Evolutionary conservation across 2,329 filamentous ascomycete genomes (phyloP), one percentile per base, ranked within the genome.

Genomic region (Penicillium nordicum): DNA sequence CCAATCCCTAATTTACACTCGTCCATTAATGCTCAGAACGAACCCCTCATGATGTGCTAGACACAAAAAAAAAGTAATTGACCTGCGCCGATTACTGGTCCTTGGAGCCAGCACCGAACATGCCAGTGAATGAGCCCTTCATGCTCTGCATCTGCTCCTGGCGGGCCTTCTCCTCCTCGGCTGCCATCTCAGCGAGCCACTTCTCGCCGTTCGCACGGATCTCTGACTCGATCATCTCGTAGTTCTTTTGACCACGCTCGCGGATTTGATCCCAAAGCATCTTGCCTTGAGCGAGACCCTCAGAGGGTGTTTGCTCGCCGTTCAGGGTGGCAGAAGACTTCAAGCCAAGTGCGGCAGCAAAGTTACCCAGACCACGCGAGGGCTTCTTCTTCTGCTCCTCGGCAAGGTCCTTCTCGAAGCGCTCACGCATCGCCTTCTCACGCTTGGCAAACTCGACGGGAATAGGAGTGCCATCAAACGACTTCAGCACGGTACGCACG

Each of bases 261-360:
- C 94, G 87, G 49, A 94, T 92, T 74, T 96, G 87, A 71, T 99
- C 94, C 76, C 92, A 92, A 63, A 97, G 80, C 90, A 97, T 97
- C 84, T 97, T 99, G 67, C 93, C 94, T 75, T 96, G 87, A 2
- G 89, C 87, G 59, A 94, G 84, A 12, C 89, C 91, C 71, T 96
- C 90, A 2, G 83, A 82, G 1, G 89, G 82, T 64, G 82, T 86
- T 61, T 84, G 81, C 70, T 92, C 88, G 48, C 90, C 87, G 47
- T 89, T 86, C 63, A 65, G 68, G 48, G 67, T 84, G 65, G 82
- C 83, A 66, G 78, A 80, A 1, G 86, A 82, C 73, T 93, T 94
- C 62, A 97, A 81, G 23, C 93, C 93, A 6, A 97, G 80, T 52
- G 90, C 80, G 65, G 81, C 84, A 57, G 87, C 85, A 3, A 96